These are phyloP conservation scores for Taphrina deformans DNA, from an alignment of 1,139 yeast genomes.

Conservation along the genomic window DNA sequence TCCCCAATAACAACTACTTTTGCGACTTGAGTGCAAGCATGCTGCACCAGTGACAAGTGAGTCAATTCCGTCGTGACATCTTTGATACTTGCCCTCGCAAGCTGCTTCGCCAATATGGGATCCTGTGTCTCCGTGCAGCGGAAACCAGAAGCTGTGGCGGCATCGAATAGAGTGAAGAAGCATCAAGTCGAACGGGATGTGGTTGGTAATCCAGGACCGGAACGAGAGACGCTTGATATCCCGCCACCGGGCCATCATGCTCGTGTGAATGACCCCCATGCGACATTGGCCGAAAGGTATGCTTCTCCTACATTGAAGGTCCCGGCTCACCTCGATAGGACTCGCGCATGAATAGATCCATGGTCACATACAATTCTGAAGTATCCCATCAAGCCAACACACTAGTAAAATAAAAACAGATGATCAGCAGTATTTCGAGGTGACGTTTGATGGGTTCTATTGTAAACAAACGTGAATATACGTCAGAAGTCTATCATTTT, in stretches of 20 bases:
- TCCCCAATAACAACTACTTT: too few species aligned
- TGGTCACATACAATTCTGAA: too few species aligned
- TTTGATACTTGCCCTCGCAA: not conserved
- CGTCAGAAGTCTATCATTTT: too few species aligned
- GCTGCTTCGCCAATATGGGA: not conserved
- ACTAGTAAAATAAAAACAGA: too few species aligned
- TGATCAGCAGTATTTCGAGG: too few species aligned
- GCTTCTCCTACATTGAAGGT: not conserved
- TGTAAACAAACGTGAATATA: too few species aligned
- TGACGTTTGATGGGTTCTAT: too few species aligned
- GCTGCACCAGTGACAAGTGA: not conserved
- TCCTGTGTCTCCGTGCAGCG: conserved; percentile 8
- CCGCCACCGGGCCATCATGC: conserved; percentile 20
- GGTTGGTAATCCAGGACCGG: not conserved
- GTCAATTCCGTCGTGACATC: not conserved
- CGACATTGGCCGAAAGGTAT: conserved; percentile 5
- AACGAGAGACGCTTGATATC: conserved; percentile 5
- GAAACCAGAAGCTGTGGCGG: conserved; percentile 14
- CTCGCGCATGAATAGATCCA: too few species aligned
- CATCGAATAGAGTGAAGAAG: conserved; percentile 7
- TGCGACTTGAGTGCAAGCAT: too few species aligned
- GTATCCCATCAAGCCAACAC: too few species aligned
- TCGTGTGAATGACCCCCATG: conserved; percentile 14
- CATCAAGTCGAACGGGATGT: conserved; percentile 10
- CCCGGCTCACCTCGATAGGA: too few species aligned